Evolutionary conservation across 1,284 basidiomycete genomes (phyloP).

Genomic region (Moesziomyces globuligerus): DNA sequence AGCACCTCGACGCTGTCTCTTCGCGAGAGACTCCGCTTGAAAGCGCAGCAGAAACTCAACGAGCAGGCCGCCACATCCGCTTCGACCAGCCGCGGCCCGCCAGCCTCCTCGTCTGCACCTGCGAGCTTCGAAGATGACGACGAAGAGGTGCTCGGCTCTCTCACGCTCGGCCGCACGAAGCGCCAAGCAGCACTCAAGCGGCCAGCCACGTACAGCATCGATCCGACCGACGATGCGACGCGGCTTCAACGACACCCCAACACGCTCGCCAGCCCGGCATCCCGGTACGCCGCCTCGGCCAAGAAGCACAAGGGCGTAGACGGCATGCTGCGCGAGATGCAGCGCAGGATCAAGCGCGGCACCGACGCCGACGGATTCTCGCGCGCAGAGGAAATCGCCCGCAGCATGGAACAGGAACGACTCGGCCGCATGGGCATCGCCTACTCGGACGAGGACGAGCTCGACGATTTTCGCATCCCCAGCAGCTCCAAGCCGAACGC

Average conservation of each 20-base stretch:
- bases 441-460: neutral
- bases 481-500: neutral
- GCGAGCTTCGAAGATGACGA: constrained; percentile 5
- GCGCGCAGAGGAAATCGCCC: constrained; percentile 37
- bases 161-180: constrained; percentile 16
- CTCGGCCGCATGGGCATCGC: constrained; percentile 28
- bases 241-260: constrained; percentile 28
- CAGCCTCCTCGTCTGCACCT: neutral
- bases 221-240: constrained; percentile 27
- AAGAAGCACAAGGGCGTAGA: constrained; percentile 11
- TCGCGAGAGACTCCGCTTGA: constrained; percentile 34
- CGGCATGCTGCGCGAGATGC: constrained; percentile 19
- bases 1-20: constrained; percentile 17
- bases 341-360: constrained; percentile 22
- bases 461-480: neutral
- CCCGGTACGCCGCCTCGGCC: constrained; percentile 3
- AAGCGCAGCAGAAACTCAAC: constrained; percentile 36
- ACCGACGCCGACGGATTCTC: constrained; percentile 35
- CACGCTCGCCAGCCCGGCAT: constrained; percentile 5
- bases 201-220: constrained; percentile 34
- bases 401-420: constrained; percentile 38
- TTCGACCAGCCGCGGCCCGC: neutral
- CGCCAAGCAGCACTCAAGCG: constrained; percentile 38
- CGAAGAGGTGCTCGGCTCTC: constrained; percentile 30
- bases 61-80: constrained; percentile 5